phyloP scores from a whole-genome alignment of 768 basidiomycete genomes.

The Hygrocybe coccinea region DNA sequence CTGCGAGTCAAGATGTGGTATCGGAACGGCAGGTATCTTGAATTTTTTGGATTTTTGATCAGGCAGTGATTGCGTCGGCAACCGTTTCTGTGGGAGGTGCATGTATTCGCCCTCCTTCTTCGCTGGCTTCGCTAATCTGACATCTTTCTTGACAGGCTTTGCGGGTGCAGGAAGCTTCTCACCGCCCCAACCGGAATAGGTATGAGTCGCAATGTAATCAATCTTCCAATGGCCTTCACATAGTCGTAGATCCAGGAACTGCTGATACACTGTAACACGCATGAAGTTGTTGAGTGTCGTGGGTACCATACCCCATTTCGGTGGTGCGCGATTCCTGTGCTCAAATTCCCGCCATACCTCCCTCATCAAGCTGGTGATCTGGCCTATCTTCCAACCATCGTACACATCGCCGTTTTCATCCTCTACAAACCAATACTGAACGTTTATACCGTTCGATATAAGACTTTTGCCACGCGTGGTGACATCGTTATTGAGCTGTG shows the following conservation, averaged over 20 bases:
- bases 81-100: neutral
- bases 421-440: neutral
- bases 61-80: neutral
- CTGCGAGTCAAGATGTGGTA: neutral
- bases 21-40: neutral
- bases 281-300: neutral
- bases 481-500: neutral
- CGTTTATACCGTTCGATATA: neutral
- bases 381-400: neutral
- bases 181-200: slow-evolving; percentile 5
- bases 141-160: neutral
- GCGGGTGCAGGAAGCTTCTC: neutral
- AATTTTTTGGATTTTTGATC: neutral
- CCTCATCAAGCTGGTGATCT: neutral
- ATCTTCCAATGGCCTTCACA: slow-evolving; percentile 13
- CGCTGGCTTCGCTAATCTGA: neutral
- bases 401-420: neutral
- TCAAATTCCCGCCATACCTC: neutral
- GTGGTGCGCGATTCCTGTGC: neutral
- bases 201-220: slow-evolving; percentile 4
- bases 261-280: neutral
- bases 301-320: neutral
- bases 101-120: neutral
- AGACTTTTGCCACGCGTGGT: neutral
- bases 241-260: slow-evolving; percentile 8